phyloP scores from a whole-genome alignment of 2,329 filamentous ascomycete species.

The Pyrenophora graminea region DNA sequence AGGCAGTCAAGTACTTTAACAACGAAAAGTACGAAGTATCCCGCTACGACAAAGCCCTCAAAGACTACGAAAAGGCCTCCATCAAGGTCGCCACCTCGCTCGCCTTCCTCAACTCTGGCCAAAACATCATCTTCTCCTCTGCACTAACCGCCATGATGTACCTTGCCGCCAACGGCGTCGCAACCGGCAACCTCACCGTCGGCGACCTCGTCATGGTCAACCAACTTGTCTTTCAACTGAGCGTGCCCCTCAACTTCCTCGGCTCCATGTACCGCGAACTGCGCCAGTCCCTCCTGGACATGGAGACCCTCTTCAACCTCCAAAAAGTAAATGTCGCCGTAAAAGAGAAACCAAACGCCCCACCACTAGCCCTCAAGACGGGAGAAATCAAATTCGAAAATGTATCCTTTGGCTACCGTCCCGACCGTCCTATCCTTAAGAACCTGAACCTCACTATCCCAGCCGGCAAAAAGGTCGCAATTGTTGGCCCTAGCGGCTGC shows the following conservation, averaged over 20 bases:
- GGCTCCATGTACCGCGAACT: conserved; percentile 98
- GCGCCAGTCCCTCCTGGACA: conserved; percentile 90
- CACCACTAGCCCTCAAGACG: conserved; percentile 72
- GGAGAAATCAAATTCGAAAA: conserved; percentile 95
- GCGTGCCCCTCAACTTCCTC: conserved; percentile 93
- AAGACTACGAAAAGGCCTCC: conserved; percentile 86
- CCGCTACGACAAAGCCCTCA: conserved; percentile 85
- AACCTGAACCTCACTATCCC: conserved; percentile 88
- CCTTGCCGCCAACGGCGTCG: conserved; percentile 87
- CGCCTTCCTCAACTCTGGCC: conserved; percentile 88
- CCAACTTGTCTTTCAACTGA: conserved; percentile 96
- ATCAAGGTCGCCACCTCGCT: conserved; percentile 97
- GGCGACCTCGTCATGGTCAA: conserved; percentile 99
- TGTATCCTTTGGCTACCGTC: conserved; percentile 89
- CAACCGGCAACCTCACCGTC: conserved; percentile 78
- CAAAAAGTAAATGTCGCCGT: conserved; percentile 95
- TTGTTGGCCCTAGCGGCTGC: conserved; percentile 93
- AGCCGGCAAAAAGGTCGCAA: conserved; percentile 91
- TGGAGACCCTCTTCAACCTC: conserved; percentile 97
- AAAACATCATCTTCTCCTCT: conserved; percentile 95
- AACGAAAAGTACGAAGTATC: conserved; percentile 94
- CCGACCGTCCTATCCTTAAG: conserved; percentile 82
- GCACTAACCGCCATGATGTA: conserved; percentile 99
- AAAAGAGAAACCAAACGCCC: conserved; percentile 74
- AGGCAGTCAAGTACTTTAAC: conserved; percentile 99